These are phyloP conservation scores for Cytidiella melzeri DNA, from an alignment of 768 basidiomycete species.

Conservation along the genomic window DNA sequence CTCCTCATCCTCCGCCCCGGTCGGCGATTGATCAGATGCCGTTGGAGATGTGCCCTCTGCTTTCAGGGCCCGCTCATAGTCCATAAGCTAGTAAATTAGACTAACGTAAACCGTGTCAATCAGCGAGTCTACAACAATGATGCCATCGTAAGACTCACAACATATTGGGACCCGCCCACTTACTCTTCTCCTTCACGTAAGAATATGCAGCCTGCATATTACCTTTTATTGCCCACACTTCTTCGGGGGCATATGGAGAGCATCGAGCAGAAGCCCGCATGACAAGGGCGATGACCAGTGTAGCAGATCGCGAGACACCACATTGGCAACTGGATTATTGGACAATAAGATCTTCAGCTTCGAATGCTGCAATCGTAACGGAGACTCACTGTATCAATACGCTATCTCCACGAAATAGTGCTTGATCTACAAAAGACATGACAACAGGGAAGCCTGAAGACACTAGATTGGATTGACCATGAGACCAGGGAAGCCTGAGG, in stretches of 20 bases:
- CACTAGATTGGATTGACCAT: slow-evolving; percentile 88
- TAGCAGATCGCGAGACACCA: slow-evolving; percentile 88
- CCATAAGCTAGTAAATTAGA: slow-evolving; percentile 88
- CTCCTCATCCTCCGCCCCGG: slow-evolving; percentile 65
- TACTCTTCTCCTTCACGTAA: slow-evolving; percentile 86
- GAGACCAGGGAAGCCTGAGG: slow-evolving; percentile 87
- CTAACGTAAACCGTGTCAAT: slow-evolving; percentile 31
- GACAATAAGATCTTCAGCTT: background rate
- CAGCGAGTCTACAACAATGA: too few relatives aligned
- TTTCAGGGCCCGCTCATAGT: slow-evolving; percentile 77
- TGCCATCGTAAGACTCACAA: slow-evolving; percentile 51
- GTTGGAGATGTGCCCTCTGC: slow-evolving; percentile 42
- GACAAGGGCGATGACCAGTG: slow-evolving; percentile 83
- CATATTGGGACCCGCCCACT: slow-evolving; percentile 89
- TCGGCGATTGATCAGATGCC: slow-evolving; percentile 48
- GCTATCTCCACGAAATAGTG: slow-evolving; percentile 68
- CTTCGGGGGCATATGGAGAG: slow-evolving; percentile 59
- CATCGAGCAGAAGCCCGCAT: slow-evolving; percentile 84
- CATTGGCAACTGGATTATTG: slow-evolving; percentile 69
- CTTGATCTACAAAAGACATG: slow-evolving; percentile 77
- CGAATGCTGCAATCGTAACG: too few relatives aligned
- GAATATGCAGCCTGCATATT: slow-evolving; percentile 90
- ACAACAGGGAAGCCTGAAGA: slow-evolving; percentile 70
- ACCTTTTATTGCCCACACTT: slow-evolving; percentile 64
- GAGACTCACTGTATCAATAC: slow-evolving; percentile 85